Percentiles rank a stretch among this genome's conserved stretches.
Evolutionary conservation across 306 rosid genomes (phyloP).

Genomic region (Rosa persica): DNA sequence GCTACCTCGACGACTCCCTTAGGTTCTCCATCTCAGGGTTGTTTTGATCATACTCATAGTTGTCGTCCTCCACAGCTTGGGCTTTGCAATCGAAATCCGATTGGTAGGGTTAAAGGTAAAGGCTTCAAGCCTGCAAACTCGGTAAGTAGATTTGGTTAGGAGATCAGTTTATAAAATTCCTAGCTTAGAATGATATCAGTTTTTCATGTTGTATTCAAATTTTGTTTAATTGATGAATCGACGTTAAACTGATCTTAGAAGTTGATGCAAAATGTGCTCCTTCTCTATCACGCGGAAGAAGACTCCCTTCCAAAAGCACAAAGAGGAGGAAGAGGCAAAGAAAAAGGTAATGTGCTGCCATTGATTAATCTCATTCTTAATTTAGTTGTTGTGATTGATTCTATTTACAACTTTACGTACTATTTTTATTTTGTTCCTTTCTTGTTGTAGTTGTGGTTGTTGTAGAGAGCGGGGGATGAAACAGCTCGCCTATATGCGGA

Average conservation of each 20-base stretch:
- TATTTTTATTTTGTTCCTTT: rapidly evolving
- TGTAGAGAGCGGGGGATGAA: slow-evolving; percentile 94
- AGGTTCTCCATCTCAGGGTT: too few species aligned
- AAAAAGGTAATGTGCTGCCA: too few species aligned
- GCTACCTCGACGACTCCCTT: too few species aligned
- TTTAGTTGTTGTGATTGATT: not conserved
- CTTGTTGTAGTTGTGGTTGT: too few species aligned
- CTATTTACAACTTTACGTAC: not conserved
- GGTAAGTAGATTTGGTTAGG: slow-evolving; percentile 9
- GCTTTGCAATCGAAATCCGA: slow-evolving; percentile 9
- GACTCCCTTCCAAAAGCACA: slow-evolving; percentile 95
- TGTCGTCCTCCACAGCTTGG: too few species aligned
- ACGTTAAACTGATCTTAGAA: slow-evolving; percentile 34
- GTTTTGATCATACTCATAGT: too few species aligned
- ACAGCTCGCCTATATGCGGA: slow-evolving; percentile 92
- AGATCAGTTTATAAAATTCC: not conserved
- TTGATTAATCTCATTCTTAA: too few species aligned
- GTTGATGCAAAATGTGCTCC: slow-evolving; percentile 76
- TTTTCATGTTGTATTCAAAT: not conserved
- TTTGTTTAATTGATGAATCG: not conserved
- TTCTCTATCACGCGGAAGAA: slow-evolving; percentile 93
- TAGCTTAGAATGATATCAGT: too few species aligned
- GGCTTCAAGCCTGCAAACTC: not conserved
- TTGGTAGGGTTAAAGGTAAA: too few species aligned
- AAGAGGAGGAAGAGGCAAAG: slow-evolving; percentile 99